These are phyloP conservation scores for Phyllosticta ampelicida DNA, from an alignment of 2,329 filamentous ascomycete genomes.

Conservation along the genomic window DNA sequence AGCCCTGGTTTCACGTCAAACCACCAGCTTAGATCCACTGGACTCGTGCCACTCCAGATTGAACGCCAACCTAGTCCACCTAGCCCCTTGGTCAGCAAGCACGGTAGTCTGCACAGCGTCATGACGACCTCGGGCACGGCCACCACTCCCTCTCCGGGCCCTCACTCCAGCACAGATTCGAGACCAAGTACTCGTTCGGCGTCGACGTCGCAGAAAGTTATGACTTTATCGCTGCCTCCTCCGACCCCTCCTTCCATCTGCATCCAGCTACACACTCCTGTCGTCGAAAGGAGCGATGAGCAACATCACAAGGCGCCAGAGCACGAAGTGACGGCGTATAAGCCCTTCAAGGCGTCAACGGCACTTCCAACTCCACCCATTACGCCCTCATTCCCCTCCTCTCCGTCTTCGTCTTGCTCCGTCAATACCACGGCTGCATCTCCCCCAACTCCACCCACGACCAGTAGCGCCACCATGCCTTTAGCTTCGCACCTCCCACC, in stretches of 20 bases:
- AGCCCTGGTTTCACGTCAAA: neutral
- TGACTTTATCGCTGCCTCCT: neutral
- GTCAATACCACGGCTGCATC: neutral
- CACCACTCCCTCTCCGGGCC: neutral
- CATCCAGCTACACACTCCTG: slow-evolving; percentile 2
- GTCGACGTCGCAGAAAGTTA: neutral
- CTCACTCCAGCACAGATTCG: neutral
- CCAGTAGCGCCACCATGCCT: neutral
- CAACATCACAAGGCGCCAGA: neutral
- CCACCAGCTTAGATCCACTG: slow-evolving; percentile 5
- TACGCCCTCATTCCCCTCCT: neutral
- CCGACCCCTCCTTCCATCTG: slow-evolving; percentile 3
- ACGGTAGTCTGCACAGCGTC: slow-evolving; percentile 5
- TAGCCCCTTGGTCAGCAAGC: slow-evolving; percentile 4
- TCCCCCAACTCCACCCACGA: neutral
- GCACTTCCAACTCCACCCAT: neutral
- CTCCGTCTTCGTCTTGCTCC: neutral
- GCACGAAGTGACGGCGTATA: neutral
- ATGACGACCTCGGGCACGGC: neutral
- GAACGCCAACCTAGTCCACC: slow-evolving; percentile 1
- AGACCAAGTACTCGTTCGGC: neutral
- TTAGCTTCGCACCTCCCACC: neutral
- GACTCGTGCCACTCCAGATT: slow-evolving; percentile 6
- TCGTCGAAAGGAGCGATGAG: neutral
- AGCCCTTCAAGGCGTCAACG: neutral